Base-by-base conservation (phyloP, 768 basidiomycete species). In the Russula abietina region DNA sequence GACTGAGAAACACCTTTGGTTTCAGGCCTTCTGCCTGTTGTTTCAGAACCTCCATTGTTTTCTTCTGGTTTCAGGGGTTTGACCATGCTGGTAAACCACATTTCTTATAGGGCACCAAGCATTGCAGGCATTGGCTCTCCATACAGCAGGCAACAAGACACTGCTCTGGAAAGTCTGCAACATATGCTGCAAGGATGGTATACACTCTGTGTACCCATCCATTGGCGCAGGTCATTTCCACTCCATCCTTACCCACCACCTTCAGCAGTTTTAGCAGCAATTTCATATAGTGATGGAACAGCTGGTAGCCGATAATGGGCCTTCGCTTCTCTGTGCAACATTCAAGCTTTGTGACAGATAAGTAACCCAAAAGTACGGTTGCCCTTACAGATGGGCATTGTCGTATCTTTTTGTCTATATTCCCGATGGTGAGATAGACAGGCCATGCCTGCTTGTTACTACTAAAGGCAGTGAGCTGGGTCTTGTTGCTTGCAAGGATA, bases 171-270 rank as follows among this genome's bases (percentile, higher is more conserved):
- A 19, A n/a, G 19, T 43, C 41, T 1, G 41, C 41, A 9, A 32
- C 30, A n/a, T 43, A n/a, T n/a, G 17, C 41, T 6, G 41, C 19
- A 6, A 54, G 36, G 36, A 54, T 54, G 2, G 36, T 22, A 14
- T 22, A 54, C 4, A 54, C 22, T 0, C 4, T 11, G 19, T 66
- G 67, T 3, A 67, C 36, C 4, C 11, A 41, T 1, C 69, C 69
- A 49, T 71, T 65, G 0, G 52, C 65, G 32, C 67, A 60, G 0
- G 48, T 24, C 58, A 73, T 57, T 3, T 61, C 48, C 6, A 71
- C 53, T 2, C 72, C 71, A 0, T 59, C 9, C 1, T 39, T 32
- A 0, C 66, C 70, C 3, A 66, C 65, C 0, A 14, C 2, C 38
- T 39, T 39, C 12, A 39, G 38, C 14, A 16, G 38, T 39, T 39